A percentile compares a stretch with the other conserved stretches of the same genome.
Evolutionary conservation across 1,284 basidiomycete species (phyloP).

Genomic region (Trichosporon faecale): DNA sequence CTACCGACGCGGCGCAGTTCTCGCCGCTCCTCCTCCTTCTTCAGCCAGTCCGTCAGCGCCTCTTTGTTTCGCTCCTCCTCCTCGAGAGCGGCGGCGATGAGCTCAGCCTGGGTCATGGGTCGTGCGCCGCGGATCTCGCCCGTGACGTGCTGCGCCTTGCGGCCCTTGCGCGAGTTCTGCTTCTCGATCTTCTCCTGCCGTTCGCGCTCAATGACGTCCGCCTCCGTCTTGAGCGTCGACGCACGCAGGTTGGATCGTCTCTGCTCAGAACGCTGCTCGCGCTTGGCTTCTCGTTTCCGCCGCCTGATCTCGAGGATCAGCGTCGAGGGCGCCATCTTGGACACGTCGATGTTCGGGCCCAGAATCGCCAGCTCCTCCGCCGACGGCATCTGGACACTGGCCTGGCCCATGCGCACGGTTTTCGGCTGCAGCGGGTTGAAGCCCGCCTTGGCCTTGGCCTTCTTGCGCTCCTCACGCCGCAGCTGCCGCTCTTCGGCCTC

Average conservation of each 20-base stretch:
- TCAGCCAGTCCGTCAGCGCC: slow-evolving; percentile 54
- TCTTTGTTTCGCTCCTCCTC: slow-evolving; percentile 57
- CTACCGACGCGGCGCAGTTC: slow-evolving; percentile 51
- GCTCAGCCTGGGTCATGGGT: slow-evolving; percentile 54
- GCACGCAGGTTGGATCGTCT: slow-evolving; percentile 44
- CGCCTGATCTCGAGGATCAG: slow-evolving; percentile 42
- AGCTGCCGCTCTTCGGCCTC: slow-evolving; percentile 38
- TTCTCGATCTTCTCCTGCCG: slow-evolving; percentile 25
- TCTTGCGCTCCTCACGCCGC: slow-evolving; percentile 37
- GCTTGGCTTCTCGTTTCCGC: slow-evolving; percentile 41
- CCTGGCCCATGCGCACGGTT: slow-evolving; percentile 16
- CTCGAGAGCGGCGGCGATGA: slow-evolving; percentile 56
- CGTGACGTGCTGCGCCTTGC: slow-evolving; percentile 41
- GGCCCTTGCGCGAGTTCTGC: slow-evolving; percentile 20
- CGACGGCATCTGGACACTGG: slow-evolving; percentile 16
- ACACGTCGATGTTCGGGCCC: slow-evolving; percentile 36
- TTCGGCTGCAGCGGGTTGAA: slow-evolving; percentile 36
- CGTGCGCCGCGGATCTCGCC: slow-evolving; percentile 37
- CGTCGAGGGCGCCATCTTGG: slow-evolving; percentile 46
- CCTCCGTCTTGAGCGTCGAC: slow-evolving; percentile 41
- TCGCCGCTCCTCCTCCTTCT: slow-evolving; percentile 55
- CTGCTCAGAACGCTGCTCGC: slow-evolving; percentile 36
- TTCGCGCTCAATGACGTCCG: slow-evolving; percentile 36
- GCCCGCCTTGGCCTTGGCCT: slow-evolving; percentile 38
- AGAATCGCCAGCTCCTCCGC: slow-evolving; percentile 24